Evolutionary conservation across 2,329 filamentous ascomycete species (phyloP), one percentile per base, ranked within the genome.

Genomic region (Curvularia eragrostidis): DNA sequence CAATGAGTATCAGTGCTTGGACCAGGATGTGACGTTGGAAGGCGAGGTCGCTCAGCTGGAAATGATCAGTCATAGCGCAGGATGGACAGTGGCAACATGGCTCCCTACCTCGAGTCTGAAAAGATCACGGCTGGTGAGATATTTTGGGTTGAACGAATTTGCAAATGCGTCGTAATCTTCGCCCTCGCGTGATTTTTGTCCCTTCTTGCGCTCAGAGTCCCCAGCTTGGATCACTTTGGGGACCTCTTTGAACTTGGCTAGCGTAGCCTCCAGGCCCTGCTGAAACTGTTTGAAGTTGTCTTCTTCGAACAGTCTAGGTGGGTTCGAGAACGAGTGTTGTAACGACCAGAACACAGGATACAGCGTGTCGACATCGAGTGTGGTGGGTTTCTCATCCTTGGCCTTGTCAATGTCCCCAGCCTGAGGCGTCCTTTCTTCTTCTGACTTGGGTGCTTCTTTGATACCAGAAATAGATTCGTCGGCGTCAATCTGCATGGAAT

Each of bases 331-430:
- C 62, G 87, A 91, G 62, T 93, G 85, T 74, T 99, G 95, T 9
- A 99, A 79, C 9, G 91, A 89, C 95, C 95, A 99, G 75, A 99
- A 98, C 1, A 93, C 82, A 0, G 93, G 90, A 74, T 99, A 99
- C 2, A 99, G 82, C 1, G 85, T 80, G 68, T 93, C 87, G 21
- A 89, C 83, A 54, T 91, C 87, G 47, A 90, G 58, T n/a, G 69
- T 72, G 21, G 65, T 50, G 57, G 79, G 12, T 41, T 81, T 74
- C 58, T 83, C 83, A n/a, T 85, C 81, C 5, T 78, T 61, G 24
- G 75, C 75, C 46, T 81, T 80, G 58, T 82, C 82, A 12, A 76
- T 59, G 52, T 80, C 78, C 49, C 81, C 79, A 15, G 78, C 76
- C 18, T 81, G 80, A 44, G 41, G 24, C 5, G 47, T 58, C 7